Evolutionary conservation across 768 basidiomycete genomes (phyloP).

Genomic region (Suillus variegatus): DNA sequence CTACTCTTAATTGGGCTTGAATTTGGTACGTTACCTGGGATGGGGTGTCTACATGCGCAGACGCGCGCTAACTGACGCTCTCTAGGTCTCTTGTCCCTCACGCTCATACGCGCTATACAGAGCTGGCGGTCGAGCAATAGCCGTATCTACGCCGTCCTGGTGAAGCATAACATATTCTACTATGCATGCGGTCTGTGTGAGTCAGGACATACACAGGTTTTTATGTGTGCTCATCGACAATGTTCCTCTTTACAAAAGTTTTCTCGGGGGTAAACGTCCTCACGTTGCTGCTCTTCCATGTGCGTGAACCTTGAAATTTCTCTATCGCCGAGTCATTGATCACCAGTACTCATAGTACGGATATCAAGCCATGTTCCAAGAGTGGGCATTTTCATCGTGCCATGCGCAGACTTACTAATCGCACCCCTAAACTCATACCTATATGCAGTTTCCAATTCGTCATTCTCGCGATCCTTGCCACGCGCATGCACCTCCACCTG

Average conservation of each 20-base stretch:
- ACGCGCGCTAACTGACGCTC: neutral
- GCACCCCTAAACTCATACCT: neutral
- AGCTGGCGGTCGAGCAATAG: neutral
- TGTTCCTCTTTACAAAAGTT: neutral
- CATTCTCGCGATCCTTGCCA: neutral
- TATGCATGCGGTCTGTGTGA: constrained; percentile 2
- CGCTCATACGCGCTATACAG: constrained; percentile 1
- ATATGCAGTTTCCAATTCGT: neutral
- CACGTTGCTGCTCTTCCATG: neutral
- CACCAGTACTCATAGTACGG: neutral
- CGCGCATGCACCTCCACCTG: neutral
- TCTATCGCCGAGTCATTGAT: too few species aligned
- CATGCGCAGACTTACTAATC: neutral
- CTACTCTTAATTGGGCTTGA: neutral
- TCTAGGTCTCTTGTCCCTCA: neutral
- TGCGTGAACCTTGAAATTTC: neutral
- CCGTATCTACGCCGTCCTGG: neutral
- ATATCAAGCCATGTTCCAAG: constrained; percentile 1
- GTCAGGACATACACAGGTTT: neutral
- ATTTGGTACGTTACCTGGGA: neutral
- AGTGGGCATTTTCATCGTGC: neutral
- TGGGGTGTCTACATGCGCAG: neutral
- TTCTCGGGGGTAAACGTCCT: neutral
- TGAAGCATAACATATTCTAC: neutral
- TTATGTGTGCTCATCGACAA: neutral